phyloP scores from a whole-genome alignment of 2,329 filamentous ascomycete species.

The Colletotrichum sansevieriae region DNA sequence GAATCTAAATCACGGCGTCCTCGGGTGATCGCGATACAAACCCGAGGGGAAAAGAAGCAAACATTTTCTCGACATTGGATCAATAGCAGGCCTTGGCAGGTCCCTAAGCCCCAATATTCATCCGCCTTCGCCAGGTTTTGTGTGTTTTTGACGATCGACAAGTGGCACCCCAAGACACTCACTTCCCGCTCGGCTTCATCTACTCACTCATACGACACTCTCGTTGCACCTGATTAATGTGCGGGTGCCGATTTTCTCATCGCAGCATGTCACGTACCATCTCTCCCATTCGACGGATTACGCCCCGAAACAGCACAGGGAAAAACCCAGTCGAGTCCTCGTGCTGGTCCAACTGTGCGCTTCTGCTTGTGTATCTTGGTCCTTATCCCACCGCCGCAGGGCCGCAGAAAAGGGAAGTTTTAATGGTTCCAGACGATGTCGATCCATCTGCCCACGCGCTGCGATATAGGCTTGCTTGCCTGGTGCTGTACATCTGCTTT shows the following conservation, averaged over 20 bases:
- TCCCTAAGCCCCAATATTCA: no score
- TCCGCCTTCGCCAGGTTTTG: no score
- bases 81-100: no score
- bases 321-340: no score
- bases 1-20: not conserved
- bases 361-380: not conserved
- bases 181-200: no score
- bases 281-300: no score
- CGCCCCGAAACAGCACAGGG: no score
- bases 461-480: not conserved
- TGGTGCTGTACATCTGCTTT: conserved; percentile 1
- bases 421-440: not conserved
- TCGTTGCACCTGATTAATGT: conserved; percentile 6
- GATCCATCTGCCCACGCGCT: not conserved
- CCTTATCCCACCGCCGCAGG: conserved; percentile 18
- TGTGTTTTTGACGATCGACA: no score
- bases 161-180: not conserved
- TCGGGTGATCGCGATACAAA: conserved; percentile 1
- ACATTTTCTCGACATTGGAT: not conserved
- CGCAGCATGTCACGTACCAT: no score
- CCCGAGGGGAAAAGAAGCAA: conserved; percentile 3
- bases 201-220: no score
- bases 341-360: no score
- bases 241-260: no score
- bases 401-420: conserved; percentile 14